phyloP scores from a whole-genome alignment of 169 alveolate genomes.

The Eimeria maxima region DNA sequence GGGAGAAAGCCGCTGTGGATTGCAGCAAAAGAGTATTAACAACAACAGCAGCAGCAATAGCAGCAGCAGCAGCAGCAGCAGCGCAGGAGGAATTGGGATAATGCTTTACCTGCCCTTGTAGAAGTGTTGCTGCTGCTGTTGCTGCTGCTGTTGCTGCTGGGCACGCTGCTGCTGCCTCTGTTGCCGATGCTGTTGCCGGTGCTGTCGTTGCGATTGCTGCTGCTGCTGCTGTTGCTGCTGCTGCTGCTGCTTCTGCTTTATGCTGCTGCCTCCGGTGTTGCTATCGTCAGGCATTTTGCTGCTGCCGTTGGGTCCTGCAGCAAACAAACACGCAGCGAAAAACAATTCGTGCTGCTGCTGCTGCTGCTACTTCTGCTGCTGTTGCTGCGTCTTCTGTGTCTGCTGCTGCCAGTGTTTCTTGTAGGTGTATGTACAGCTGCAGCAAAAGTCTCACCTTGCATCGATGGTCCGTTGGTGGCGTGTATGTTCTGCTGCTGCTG shows the following conservation, averaged over 20 bases:
- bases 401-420: not conserved
- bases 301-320: constrained; percentile 44
- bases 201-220: not conserved
- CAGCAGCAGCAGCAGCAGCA: not conserved
- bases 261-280: constrained; percentile 10
- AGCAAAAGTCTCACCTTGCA: constrained; percentile 14
- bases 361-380: constrained; percentile 33
- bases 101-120: constrained; percentile 58
- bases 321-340: not conserved
- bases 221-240: constrained; percentile 49
- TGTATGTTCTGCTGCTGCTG: constrained; percentile 20
- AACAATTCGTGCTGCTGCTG: not conserved
- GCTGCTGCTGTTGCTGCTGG: constrained; percentile 46
- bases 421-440: constrained; percentile 5
- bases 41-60: not conserved
- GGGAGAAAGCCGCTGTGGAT: not conserved
- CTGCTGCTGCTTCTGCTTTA: constrained; percentile 41
- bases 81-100: not conserved
- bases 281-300: not conserved
- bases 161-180: constrained; percentile 7
- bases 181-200: constrained; percentile 25
- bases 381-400: not conserved
- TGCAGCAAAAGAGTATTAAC: not conserved
- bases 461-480: constrained; percentile 9
- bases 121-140: constrained; percentile 12